Base-by-base conservation (phyloP, 2,329 filamentous ascomycete species). In the Penicillium sclerotiorum region DNA sequence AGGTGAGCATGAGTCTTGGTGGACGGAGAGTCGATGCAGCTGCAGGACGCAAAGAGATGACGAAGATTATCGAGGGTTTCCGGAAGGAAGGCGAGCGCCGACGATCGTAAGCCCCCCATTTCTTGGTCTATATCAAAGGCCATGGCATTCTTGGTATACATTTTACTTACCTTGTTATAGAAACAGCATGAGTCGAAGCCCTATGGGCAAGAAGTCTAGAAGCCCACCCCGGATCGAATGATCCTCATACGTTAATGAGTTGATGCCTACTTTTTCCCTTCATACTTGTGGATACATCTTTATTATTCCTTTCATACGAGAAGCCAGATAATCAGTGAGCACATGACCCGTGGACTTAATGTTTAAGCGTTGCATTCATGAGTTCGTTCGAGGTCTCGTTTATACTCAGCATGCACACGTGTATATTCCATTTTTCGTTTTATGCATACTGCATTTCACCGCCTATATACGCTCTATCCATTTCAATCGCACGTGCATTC, bases 1-100 rank as follows among this genome's bases (percentile, higher is more conserved):
- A 95, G 74, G 88, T 97, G 11, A 92, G 86, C 55, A 97, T 99
- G 94, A 94, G 89, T 65, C 88, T 97, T 82, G 85, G 82, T 5
- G 89, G 89, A 20, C 91, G 90, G 68, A 82, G 87, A 64, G 86
- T 97, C 43, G 89, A 96, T 73, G 90, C 90, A 4, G 74, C 77
- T 36, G 86, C 86, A 5, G 90, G 89, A 1, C 80, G 94, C 45
- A 95, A 95, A 71, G 90, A 96, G 70, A 97, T 99, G 84, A 73
- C 95, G 57, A 86, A 84, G 65, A 92, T 94, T 30, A 95, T 97
- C 57, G 90, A 96, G 62, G 86, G 80, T 28, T 82, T 95, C 64
- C 84, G 91, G 52, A 91, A 91, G 69, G 92, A 96, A 70, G 93
- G 89, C 18, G 89, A 95, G 72, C 81, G 89, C 59, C 82, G 92